A percentile compares a stretch with the other conserved stretches of the same genome.
These are phyloP conservation scores for Mayamaea pseudoterrestris DNA, from an alignment of 108 stramenopile species.

Conservation along the genomic window DNA sequence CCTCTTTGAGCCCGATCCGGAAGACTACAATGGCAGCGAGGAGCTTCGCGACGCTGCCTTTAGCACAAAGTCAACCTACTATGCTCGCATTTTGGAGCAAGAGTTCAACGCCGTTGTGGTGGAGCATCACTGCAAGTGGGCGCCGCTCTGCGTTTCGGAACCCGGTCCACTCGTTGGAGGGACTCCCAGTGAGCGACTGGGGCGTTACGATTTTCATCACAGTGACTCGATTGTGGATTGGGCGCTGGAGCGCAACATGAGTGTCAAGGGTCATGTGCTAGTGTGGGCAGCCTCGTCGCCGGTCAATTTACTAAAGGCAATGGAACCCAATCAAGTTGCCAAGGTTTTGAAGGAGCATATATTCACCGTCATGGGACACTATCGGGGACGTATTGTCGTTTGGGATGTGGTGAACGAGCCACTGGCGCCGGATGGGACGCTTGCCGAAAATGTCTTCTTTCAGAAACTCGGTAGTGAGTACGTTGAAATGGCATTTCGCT, in stretches of 20 bases:
- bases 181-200: slow-evolving; percentile 32
- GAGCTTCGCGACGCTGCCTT: slow-evolving; percentile 6
- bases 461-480: slow-evolving; percentile 80
- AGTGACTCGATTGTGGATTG: slow-evolving; percentile 82
- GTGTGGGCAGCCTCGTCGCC: slow-evolving; percentile 83
- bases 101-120: slow-evolving; percentile 89
- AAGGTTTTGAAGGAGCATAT: slow-evolving; percentile 63
- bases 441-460: slow-evolving; percentile 83
- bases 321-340: slow-evolving; percentile 45
- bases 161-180: slow-evolving; percentile 50
- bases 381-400: slow-evolving; percentile 53
- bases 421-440: slow-evolving; percentile 65
- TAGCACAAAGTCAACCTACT: slow-evolving; percentile 20
- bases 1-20: slow-evolving; percentile 27
- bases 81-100: slow-evolving; percentile 33
- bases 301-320: slow-evolving; percentile 33
- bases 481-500: slow-evolving; percentile 83
- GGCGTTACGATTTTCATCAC: slow-evolving; percentile 79
- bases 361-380: slow-evolving; percentile 79
- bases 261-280: slow-evolving; percentile 83
- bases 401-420: slow-evolving; percentile 95
- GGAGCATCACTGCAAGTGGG: slow-evolving; percentile 88
- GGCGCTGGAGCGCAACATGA: slow-evolving; percentile 54
- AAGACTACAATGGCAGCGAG: slow-evolving; percentile 11
- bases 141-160: slow-evolving; percentile 42